Conservation (phyloP, 495 filamentous ascomycete species). For the Xanthoparmelia taractica region DNA sequence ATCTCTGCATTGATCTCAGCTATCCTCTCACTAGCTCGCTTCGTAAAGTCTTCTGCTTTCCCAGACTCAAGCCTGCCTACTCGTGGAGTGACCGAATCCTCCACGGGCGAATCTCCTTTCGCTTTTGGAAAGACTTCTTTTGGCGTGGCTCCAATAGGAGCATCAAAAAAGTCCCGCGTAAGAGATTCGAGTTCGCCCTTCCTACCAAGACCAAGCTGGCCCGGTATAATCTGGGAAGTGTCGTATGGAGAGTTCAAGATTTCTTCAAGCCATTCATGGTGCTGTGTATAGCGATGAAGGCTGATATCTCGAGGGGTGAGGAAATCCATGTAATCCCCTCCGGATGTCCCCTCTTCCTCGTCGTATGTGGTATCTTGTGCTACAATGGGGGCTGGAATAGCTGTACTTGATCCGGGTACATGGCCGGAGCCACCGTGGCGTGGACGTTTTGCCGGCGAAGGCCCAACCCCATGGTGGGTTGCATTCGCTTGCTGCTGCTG, state of each 20-base stretch:
- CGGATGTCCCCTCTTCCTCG: conserved; percentile 79
- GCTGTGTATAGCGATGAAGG: conserved; percentile 74
- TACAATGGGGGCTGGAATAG: conserved; percentile 15
- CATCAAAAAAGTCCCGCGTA: conserved; percentile 71
- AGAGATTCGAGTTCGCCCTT: conserved; percentile 76
- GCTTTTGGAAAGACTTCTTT: conserved; percentile 19
- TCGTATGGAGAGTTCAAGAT: conserved; percentile 82
- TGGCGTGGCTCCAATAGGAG: conserved; percentile 37
- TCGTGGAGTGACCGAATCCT: conserved; percentile 39
- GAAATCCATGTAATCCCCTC: conserved; percentile 81
- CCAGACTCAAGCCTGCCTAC: conserved; percentile 56
- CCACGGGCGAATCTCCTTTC: conserved; percentile 27
- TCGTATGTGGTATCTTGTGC: conserved; percentile 40
- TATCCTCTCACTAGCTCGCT: conserved; percentile 58
- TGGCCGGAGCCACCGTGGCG: conserved; percentile 20
- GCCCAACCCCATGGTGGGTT: conserved; percentile 19
- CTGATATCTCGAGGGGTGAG: conserved; percentile 84
- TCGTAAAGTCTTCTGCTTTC: conserved; percentile 68
- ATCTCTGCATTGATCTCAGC: conserved; percentile 67
- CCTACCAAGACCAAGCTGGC: conserved; percentile 78
- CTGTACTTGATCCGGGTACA: conserved; percentile 13
- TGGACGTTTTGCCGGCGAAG: conserved; percentile 23
- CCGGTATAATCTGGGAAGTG: conserved; percentile 72
- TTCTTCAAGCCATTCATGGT: conserved; percentile 99
- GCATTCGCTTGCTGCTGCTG: conserved; percentile 24